A percentile compares a stretch with the other conserved stretches of the same genome.
These are phyloP conservation scores for Zarea fungicola DNA, from an alignment of 2,329 filamentous ascomycete species.

Conservation along the genomic window DNA sequence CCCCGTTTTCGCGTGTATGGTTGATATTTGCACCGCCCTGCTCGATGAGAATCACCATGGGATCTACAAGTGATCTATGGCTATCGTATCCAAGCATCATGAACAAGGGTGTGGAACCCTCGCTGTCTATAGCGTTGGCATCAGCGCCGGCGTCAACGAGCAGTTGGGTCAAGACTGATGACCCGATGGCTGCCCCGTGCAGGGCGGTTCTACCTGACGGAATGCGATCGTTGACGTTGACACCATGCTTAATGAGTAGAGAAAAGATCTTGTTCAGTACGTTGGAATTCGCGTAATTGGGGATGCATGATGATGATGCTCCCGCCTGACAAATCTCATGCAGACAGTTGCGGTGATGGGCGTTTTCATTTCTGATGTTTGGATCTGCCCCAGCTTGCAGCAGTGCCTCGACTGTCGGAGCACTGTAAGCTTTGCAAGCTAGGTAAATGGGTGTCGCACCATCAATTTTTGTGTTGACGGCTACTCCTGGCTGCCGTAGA, in stretches of 20 bases:
- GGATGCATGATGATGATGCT: neutral
- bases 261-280: neutral
- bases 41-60: too few relatives aligned
- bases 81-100: too few relatives aligned
- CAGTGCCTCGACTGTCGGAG: slow-evolving; percentile 12
- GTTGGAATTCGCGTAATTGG: neutral
- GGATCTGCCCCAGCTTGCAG: slow-evolving; percentile 22
- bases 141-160: neutral
- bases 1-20: too few relatives aligned
- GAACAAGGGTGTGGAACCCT: neutral
- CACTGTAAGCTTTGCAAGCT: neutral
- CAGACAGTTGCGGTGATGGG: neutral
- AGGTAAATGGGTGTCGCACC: neutral
- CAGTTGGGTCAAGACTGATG: neutral
- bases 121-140: neutral
- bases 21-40: too few relatives aligned
- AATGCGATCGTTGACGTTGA: neutral
- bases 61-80: too few relatives aligned
- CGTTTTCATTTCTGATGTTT: slow-evolving; percentile 9
- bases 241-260: neutral
- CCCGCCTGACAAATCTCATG: neutral
- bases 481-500: neutral
- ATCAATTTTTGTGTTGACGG: neutral
- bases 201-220: neutral
- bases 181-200: neutral